Base-by-base conservation (phyloP, 2,329 filamentous ascomycete species). In the Arthrobotrys musiformis region DNA sequence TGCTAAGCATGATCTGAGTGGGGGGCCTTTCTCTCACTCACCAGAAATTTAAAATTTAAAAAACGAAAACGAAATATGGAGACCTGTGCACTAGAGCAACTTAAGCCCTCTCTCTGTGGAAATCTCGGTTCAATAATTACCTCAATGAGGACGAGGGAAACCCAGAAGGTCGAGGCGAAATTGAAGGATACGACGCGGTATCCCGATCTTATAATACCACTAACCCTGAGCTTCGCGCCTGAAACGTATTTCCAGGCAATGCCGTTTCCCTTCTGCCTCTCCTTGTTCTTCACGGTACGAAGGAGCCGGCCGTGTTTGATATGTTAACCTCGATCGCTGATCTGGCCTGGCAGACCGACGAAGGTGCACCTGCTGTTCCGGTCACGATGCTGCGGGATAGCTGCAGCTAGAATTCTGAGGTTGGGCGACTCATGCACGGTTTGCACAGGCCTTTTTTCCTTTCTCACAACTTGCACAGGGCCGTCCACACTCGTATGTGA, bases 281-380 rank as follows among this genome's bases (percentile, higher is more conserved):
- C 24, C 19, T 48, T 24, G 30, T 37, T 62, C 52, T 44, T 24
- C 44, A 69, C 63, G 44, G 33, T 40, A 15, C 30, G 30, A 61
- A 63, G 61, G 48, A 61, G 54, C 61, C 61, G 48, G 54, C 61
- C 61, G 48, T 30, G 28, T 50, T 56, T 35, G 46, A 56, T 48
- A 62, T 54, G 40, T 66, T 61, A 37, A n/a, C n/a, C n/a, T n/a
- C n/a, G 72, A 76, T 70, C 64, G 72, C 64, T 76, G 72, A 76
- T 76, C 72, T 76, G 64, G 72, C 72, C 70, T 76, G 64, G 72
- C 72, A 70, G 72, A 66, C 72, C 72, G 54, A 58, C 54, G 72
- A 76, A 76, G 56, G 72, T 76, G 72, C 72, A 76, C 72, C 72
- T 76, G 72, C 72, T 76, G 72, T 76, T 76, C 56, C 72, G 72